These are phyloP conservation scores for Sclerotinia borealis DNA, from an alignment of 2,329 filamentous ascomycete species.

Conservation along the genomic window DNA sequence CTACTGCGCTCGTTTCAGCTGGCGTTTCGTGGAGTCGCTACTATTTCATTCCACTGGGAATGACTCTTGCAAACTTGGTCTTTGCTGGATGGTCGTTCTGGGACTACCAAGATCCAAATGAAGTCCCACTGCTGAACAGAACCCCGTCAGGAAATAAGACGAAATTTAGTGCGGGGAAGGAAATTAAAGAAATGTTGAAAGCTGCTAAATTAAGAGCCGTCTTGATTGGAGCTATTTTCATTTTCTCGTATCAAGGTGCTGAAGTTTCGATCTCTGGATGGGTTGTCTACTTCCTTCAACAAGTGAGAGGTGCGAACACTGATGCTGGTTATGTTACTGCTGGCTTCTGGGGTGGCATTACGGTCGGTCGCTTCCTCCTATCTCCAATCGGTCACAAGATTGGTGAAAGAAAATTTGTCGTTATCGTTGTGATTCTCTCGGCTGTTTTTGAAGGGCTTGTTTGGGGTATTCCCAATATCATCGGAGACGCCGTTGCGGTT, in stretches of 20 bases:
- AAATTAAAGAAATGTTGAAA: constrained; percentile 37
- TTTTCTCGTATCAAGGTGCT: constrained; percentile 80
- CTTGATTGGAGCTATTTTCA: constrained; percentile 70
- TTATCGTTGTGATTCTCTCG: constrained; percentile 54
- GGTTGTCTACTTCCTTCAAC: constrained; percentile 81
- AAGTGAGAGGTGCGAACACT: constrained; percentile 62
- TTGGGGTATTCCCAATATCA: constrained; percentile 72
- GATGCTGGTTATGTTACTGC: constrained; percentile 75
- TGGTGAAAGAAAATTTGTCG: constrained; percentile 66
- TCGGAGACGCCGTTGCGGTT: constrained; percentile 62
- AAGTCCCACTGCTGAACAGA: constrained; percentile 38
- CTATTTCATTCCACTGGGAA: constrained; percentile 59
- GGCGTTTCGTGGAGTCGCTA: constrained; percentile 62
- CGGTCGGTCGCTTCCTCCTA: constrained; percentile 66
- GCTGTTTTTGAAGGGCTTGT: constrained; percentile 67
- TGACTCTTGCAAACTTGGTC: constrained; percentile 51
- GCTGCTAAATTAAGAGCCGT: constrained; percentile 49
- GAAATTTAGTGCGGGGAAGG: constrained; percentile 33
- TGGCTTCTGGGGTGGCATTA: constrained; percentile 68
- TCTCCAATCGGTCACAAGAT: constrained; percentile 58
- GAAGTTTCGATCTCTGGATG: constrained; percentile 81
- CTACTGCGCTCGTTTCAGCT: constrained; percentile 63
- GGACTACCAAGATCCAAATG: constrained; percentile 58
- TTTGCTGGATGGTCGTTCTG: constrained; percentile 63
- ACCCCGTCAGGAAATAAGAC: constrained; percentile 33